Evolutionary conservation across 768 basidiomycete genomes (phyloP).

Genomic region (Tubosaeta sp.): DNA sequence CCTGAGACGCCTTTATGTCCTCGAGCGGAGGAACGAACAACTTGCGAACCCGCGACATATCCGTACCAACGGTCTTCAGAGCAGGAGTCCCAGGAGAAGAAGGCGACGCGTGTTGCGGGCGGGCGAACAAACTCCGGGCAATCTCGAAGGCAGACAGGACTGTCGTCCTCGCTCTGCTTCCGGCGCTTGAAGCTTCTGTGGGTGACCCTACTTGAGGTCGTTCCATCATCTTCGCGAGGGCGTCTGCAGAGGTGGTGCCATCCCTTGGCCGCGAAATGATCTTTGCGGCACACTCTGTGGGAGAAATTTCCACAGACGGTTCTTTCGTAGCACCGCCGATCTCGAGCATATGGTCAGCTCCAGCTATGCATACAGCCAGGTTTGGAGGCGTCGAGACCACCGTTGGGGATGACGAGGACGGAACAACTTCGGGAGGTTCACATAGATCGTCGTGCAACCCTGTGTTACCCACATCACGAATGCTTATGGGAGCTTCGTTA

Average conservation of each 20-base stretch:
- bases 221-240: neutral
- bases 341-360: neutral
- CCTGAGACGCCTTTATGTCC: neutral
- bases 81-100: neutral
- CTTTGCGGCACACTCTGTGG: neutral
- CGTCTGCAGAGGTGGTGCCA: neutral
- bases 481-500: no score
- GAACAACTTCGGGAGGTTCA: neutral
- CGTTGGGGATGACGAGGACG: neutral
- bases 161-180: neutral
- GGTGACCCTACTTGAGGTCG: neutral
- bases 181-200: neutral
- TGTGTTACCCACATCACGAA: no score
- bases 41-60: neutral
- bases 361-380: neutral
- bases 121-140: neutral
- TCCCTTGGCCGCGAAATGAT: neutral
- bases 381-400: neutral
- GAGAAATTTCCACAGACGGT: neutral
- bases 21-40: constrained; percentile 6
- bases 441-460: neutral
- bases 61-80: neutral
- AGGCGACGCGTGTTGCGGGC: neutral
- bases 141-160: neutral
- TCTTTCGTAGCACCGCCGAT: neutral